Evolutionary conservation across 2,329 filamentous ascomycete species (phyloP).

Genomic region (Aspergillus sp.): DNA sequence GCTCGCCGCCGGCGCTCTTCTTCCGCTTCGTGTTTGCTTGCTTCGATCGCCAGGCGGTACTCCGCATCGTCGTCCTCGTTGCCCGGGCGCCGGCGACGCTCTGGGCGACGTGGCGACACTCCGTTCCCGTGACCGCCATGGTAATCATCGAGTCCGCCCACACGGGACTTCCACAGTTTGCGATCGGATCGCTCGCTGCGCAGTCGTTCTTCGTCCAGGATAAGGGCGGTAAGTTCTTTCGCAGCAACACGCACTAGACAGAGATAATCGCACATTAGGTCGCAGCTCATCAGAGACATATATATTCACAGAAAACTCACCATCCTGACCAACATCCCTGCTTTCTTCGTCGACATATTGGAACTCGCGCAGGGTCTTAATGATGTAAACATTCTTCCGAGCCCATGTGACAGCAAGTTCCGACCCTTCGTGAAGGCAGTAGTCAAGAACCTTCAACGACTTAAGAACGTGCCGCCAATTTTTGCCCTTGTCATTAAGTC

Average conservation of each 20-base stretch:
- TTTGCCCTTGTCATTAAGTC: constrained; percentile 98
- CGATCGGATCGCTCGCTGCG: constrained; percentile 87
- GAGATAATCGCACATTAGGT: not conserved
- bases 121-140: constrained; percentile 46
- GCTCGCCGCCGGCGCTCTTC: constrained; percentile 77
- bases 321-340: constrained; percentile 92
- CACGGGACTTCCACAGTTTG: constrained; percentile 94
- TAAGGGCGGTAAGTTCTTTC: constrained; percentile 89
- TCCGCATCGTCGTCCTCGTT: constrained; percentile 83
- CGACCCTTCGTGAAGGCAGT: constrained; percentile 95
- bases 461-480: constrained; percentile 99
- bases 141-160: constrained; percentile 83
- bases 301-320: constrained; percentile 52
- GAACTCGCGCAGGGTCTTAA: constrained; percentile 97
- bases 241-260: constrained; percentile 82
- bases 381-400: constrained; percentile 96
- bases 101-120: constrained; percentile 36
- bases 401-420: constrained; percentile 97
- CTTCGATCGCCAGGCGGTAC: constrained; percentile 86
- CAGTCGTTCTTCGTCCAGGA: constrained; percentile 90
- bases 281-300: not conserved
- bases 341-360: constrained; percentile 96
- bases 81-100: constrained; percentile 50
- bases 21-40: constrained; percentile 92
- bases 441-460: constrained; percentile 95